Base-by-base conservation (phyloP, 2,329 filamentous ascomycete species). In the Cytospora piceae region DNA sequence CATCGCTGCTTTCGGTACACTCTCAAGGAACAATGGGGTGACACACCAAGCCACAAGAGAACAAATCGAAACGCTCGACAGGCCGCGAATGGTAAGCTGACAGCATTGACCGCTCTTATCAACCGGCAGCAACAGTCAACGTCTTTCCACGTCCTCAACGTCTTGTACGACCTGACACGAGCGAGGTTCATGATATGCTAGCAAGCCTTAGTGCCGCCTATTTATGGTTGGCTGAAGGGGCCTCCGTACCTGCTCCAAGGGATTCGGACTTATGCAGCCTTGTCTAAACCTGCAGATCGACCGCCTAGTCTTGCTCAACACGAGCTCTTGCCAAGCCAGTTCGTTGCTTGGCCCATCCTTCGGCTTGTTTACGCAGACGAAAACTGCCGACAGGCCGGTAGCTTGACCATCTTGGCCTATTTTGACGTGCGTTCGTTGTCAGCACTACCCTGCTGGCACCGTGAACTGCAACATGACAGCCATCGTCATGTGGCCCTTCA, bases 261-360 rank as follows among this genome's bases (percentile, higher is more conserved):
- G 20, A 42, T 34, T 56, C 54, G 53, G 34, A 22, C 14, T 39
- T n/a, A 61, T 59, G 49, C 55, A 62, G 65, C 62, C 62, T 67
- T 62, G 58, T 57, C 54, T 58, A 20, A 49, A n/a, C 37, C 65
- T 65, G 65, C 65, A 58, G 58, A 31, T 22, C 37, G 22, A 52
- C 31, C 6, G 54, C 55, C 58, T 67, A 65, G 58, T 58, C 58
- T 46, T 51, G 31, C 46, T 58, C 58, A 67, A 67, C 65, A 67
- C 62, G 65, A 65, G 65, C 53, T 65, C 59, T 64, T 34, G 53
- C 32, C 58, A 54, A 54, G 57, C 58, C 61, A 64, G 39, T 22
- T 29, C 61, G 39, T 60, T 52, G n/a, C 51, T 57, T 64, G 51
- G 39, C 31, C 27, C 29, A 65, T 57, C 52, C 52, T 57, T 31